Base-by-base conservation (phyloP, 2,329 filamentous ascomycete species). In the Aspergillus sp. region DNA sequence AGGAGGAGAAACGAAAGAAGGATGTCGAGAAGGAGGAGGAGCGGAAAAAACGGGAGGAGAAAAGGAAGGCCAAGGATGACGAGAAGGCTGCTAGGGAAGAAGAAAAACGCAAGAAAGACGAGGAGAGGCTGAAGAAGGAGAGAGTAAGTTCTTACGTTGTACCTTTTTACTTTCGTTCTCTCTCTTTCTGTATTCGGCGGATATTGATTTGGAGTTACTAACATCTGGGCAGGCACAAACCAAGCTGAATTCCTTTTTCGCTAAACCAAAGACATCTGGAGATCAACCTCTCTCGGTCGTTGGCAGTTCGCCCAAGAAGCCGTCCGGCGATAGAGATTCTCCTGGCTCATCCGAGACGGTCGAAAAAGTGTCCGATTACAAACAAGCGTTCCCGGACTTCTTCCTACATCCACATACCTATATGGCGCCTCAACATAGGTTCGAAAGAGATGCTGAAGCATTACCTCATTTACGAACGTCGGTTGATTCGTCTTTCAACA, bases 381-480 rank as follows among this genome's bases (percentile, higher is more conserved):
- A 89, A 17, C 86, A 85, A 63, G 78, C 82, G 36, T 98, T 98
- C 67, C 83, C 91, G 32, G 87, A 90, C 0, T 98, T 97, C 72
- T 93, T 89, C 61, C 69, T 95, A 45, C 89, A 91, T 57, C 81
- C 86, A 3, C 83, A 91, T 66, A 89, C 91, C 1, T 83, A 76
- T n/a, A 65, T 97, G 53, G 91, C 92, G 0, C 80, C 82, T 0
- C 64, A 65, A 1, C 76, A 80, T 48, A 79, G 78, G 2, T 85
- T 85, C 26, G 71, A 80, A 39, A 80, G 87, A 70, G 86, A 90
- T 62, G 70, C 81, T 1, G 79, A 85, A 58, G 82, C 84, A 0
- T 77, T 80, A 24, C 68, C 78, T n/a, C 75, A 86, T 83, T 70
- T 80, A 78, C 26, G 81, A 9, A 72, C 80, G 20, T 80, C 80